A percentile compares a stretch with the other conserved stretches of the same genome.
These are phyloP conservation scores for Phialophora chinensis DNA, from an alignment of 2,329 filamentous ascomycete species.

Conservation along the genomic window DNA sequence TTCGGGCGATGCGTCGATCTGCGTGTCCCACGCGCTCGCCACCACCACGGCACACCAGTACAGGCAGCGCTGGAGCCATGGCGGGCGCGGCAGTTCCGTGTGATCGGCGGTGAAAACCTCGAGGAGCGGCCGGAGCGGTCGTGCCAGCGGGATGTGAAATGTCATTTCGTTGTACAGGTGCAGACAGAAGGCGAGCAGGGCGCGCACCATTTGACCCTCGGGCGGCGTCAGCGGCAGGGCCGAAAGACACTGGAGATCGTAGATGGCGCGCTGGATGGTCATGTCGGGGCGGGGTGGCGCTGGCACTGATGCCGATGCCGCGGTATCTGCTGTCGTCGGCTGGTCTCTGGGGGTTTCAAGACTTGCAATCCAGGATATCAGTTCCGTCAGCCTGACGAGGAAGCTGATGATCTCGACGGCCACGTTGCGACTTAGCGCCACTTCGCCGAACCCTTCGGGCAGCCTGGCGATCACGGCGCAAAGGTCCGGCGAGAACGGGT, in stretches of 20 bases:
- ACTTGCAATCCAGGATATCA: slow-evolving; percentile 19
- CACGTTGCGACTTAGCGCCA: slow-evolving; percentile 23
- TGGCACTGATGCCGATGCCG: not conserved
- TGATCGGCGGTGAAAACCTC: slow-evolving; percentile 19
- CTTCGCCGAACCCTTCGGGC: slow-evolving; percentile 28
- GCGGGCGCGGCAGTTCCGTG: slow-evolving; percentile 11
- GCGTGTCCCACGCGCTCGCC: slow-evolving; percentile 30
- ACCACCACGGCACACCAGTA: slow-evolving; percentile 27
- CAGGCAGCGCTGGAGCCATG: slow-evolving; percentile 29
- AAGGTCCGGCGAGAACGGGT: slow-evolving; percentile 27
- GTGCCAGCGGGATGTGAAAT: slow-evolving; percentile 26
- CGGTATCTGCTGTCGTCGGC: not conserved
- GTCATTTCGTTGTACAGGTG: slow-evolving; percentile 31
- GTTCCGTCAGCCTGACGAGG: slow-evolving; percentile 27
- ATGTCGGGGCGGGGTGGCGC: not conserved
- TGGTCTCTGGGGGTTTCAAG: not conserved
- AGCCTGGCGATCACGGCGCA: slow-evolving; percentile 25
- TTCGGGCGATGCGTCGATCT: slow-evolving; percentile 26
- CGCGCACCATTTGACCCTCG: slow-evolving; percentile 24
- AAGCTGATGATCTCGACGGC: slow-evolving; percentile 31
- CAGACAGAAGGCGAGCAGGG: slow-evolving; percentile 27
- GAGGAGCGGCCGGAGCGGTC: slow-evolving; percentile 26
- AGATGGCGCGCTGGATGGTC: slow-evolving; percentile 32
- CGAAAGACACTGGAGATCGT: slow-evolving; percentile 30
- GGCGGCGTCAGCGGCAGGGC: slow-evolving; percentile 21